Conservation (phyloP, 257 asterid genomes). For the Salvia splendens region DNA sequence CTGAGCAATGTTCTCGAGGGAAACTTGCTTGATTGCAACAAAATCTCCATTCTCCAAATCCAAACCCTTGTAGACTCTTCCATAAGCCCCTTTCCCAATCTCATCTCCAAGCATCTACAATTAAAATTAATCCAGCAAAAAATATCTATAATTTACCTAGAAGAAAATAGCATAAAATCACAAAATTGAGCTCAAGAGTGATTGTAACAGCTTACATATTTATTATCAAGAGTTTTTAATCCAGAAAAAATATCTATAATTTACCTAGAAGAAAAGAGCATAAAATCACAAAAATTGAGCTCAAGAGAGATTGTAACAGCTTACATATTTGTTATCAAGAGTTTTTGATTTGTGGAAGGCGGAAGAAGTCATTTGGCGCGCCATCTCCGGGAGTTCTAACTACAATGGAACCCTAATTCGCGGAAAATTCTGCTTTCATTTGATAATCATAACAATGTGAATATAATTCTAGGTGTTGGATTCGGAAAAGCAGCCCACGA, state of each 20-base stretch:
- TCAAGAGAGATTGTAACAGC: constrained; percentile 19
- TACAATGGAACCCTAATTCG: constrained; percentile 31
- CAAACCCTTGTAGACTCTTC: constrained; percentile 96
- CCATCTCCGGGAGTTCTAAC: constrained; percentile 38
- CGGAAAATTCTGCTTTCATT: constrained; percentile 25
- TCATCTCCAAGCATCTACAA: constrained; percentile 95
- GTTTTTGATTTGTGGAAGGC: constrained; percentile 58
- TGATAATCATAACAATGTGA: constrained; percentile 3
- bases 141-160: too few relatives aligned
- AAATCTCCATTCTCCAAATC: constrained; percentile 94
- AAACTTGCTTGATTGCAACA: constrained; percentile 97
- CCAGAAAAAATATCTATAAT: too few relatives aligned
- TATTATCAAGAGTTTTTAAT: too few relatives aligned
- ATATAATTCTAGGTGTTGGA: neutral
- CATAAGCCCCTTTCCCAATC: constrained; percentile 96
- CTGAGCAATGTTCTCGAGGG: constrained; percentile 89
- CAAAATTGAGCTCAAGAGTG: too few relatives aligned
- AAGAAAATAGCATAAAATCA: too few relatives aligned
- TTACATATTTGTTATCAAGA: constrained; percentile 53
- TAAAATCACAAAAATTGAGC: neutral
- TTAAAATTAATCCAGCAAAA: too few relatives aligned
- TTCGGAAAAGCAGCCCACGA: neutral
- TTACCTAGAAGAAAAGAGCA: neutral
- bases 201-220: too few relatives aligned
- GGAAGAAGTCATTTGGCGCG: constrained; percentile 53